Percentiles rank a stretch among this genome's conserved stretches.
Evolutionary conservation across 805 yeast genomes (phyloP).

Genomic region (Hanseniaspora hatyaiensis): DNA sequence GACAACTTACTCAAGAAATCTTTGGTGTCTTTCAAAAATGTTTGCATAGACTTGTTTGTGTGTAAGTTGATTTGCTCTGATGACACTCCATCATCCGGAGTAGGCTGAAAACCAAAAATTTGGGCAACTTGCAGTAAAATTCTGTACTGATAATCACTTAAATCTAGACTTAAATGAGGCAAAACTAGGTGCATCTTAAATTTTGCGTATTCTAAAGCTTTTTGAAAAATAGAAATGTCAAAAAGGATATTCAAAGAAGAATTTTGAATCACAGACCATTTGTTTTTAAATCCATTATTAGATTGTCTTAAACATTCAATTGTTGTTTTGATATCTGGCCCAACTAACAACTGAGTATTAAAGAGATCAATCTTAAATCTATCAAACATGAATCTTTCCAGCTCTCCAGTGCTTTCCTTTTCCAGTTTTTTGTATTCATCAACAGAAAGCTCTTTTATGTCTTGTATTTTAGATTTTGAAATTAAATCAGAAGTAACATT

Average conservation of each 20-base stretch:
- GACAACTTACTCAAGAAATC: conserved; percentile 32
- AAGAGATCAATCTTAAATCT: conserved; percentile 63
- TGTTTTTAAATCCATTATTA: conserved; percentile 24
- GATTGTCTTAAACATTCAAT: conserved; percentile 53
- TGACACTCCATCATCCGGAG: conserved; percentile 40
- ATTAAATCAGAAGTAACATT: conserved; percentile 71
- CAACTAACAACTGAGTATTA: conserved; percentile 81
- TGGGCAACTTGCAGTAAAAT: conserved; percentile 70
- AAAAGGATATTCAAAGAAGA: conserved; percentile 60
- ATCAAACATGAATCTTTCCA: conserved; percentile 80
- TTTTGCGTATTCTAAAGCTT: conserved; percentile 60
- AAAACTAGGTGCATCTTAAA: conserved; percentile 65
- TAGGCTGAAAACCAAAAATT: conserved; percentile 26
- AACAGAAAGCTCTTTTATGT: conserved; percentile 49
- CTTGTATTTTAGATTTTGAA: conserved; percentile 53
- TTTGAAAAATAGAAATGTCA: conserved; percentile 77
- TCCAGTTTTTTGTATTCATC: conserved; percentile 58
- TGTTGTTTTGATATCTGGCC: conserved; percentile 67
- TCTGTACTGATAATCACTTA: conserved; percentile 85
- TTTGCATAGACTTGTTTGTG: conserved; percentile 20
- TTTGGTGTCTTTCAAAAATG: conserved; percentile 21
- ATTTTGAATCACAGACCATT: conserved; percentile 59
- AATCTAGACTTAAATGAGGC: conserved; percentile 55
- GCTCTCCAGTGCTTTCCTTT: conserved; percentile 27
- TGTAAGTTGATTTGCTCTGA: conserved; percentile 15